These are phyloP conservation scores for Nissolia schottii DNA, from an alignment of 306 rosid genomes.

Conservation along the genomic window DNA sequence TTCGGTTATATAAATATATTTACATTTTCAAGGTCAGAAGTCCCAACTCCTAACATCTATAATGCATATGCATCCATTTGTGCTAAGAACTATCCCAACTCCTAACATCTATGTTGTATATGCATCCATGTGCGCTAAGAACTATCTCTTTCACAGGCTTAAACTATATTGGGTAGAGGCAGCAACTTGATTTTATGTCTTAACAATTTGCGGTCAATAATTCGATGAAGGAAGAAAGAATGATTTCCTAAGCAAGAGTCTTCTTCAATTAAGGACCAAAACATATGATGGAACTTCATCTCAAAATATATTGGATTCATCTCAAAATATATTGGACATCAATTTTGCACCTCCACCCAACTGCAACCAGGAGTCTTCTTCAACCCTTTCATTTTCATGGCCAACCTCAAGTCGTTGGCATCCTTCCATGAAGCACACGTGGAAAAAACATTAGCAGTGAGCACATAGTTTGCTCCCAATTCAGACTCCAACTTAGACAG, in stretches of 20 bases:
- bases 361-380: slow-evolving; percentile 57
- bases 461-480: slow-evolving; percentile 54
- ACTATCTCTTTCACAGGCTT: too few relatives aligned
- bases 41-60: slow-evolving; percentile 2
- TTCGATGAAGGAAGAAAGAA: neutral
- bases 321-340: neutral
- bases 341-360: slow-evolving; percentile 52
- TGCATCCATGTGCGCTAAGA: too few relatives aligned
- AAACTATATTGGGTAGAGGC: too few relatives aligned
- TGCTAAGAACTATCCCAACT: too few relatives aligned
- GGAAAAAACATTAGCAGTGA: slow-evolving; percentile 48
- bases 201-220: slow-evolving; percentile 1
- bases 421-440: slow-evolving; percentile 43
- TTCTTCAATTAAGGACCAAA: slow-evolving; percentile 4
- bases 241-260: neutral
- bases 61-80: neutral
- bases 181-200: too few relatives aligned
- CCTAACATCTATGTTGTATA: neutral
- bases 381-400: slow-evolving; percentile 57
- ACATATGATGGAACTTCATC: neutral
- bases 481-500: slow-evolving; percentile 46
- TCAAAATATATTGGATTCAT: neutral
- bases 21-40: slow-evolving; percentile 16
- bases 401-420: slow-evolving; percentile 47
- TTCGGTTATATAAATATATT: slow-evolving; percentile 4